These are phyloP conservation scores for Bretschneidera sinensis DNA, from an alignment of 345 rosid species.

Conservation along the genomic window DNA sequence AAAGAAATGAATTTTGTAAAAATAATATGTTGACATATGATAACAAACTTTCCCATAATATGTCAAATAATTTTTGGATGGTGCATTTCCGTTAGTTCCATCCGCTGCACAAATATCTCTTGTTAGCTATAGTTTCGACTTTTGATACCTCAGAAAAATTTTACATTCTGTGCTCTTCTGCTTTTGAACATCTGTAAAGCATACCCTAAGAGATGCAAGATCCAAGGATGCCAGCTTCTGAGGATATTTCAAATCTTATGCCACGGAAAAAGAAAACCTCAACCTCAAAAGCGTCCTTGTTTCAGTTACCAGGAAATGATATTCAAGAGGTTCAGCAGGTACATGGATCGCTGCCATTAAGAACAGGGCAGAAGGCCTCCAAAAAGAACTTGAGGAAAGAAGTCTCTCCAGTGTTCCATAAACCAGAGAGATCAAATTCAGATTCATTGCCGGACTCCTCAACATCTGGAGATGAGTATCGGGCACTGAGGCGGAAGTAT, in stretches of 20 bases:
- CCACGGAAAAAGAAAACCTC: slow-evolving; percentile 43
- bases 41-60: too few species aligned
- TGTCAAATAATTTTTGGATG: too few species aligned
- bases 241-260: slow-evolving; percentile 33
- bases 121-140: too few species aligned
- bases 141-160: too few species aligned
- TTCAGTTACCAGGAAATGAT: slow-evolving; percentile 31
- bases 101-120: too few species aligned
- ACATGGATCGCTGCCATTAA: slow-evolving; percentile 20
- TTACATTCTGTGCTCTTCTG: too few species aligned
- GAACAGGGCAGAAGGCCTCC: slow-evolving; percentile 34
- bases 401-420: slow-evolving; percentile 42
- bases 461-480: slow-evolving; percentile 57
- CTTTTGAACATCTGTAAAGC: too few species aligned
- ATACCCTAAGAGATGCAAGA: slow-evolving; percentile 42
- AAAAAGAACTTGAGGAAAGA: slow-evolving; percentile 41
- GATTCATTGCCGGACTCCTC: slow-evolving; percentile 64
- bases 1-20: too few species aligned
- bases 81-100: too few species aligned
- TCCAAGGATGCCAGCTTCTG: slow-evolving; percentile 40
- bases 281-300: slow-evolving; percentile 29
- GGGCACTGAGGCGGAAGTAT: slow-evolving; percentile 63
- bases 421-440: slow-evolving; percentile 57
- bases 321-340: slow-evolving; percentile 23
- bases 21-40: too few species aligned